Percentiles rank a stretch among this genome's conserved stretches.
Conservation (phyloP, 108 stramenopile species). For the Parietichytrium sp. region DNA sequence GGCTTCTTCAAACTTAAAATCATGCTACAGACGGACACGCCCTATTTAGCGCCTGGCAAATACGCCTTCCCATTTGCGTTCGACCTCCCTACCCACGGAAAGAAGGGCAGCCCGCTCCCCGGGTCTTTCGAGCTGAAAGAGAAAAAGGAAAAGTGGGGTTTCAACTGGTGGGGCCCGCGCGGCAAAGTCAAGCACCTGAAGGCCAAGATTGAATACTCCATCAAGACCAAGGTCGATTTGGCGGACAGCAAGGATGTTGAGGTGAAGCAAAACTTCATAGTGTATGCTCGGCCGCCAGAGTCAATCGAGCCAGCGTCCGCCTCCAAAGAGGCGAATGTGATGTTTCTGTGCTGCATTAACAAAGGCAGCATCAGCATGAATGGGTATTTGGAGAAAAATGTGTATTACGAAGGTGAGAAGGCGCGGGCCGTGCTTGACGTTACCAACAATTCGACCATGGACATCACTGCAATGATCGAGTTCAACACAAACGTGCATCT, state of each 20-base stretch:
- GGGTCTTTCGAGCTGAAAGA: not conserved
- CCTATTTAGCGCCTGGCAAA: not conserved
- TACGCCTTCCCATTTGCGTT: slow-evolving; percentile 26
- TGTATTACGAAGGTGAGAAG: not conserved
- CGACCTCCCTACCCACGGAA: not conserved
- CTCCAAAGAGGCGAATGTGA: not conserved
- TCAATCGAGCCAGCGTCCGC: not conserved
- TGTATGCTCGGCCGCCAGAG: not conserved
- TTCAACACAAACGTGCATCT: not conserved
- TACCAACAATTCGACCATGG: not conserved
- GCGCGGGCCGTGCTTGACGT: not conserved
- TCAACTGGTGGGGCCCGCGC: not conserved
- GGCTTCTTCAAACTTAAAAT: slow-evolving; percentile 18
- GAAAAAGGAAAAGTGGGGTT: not conserved
- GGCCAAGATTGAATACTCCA: slow-evolving; percentile 31
- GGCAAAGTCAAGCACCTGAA: not conserved
- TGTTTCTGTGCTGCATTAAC: slow-evolving; percentile 38
- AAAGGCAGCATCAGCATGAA: slow-evolving; percentile 13
- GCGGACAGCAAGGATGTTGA: slow-evolving; percentile 21
- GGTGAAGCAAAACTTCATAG: not conserved
- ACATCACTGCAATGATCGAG: slow-evolving; percentile 25
- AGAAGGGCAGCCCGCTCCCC: not conserved
- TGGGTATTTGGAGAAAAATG: slow-evolving; percentile 2
- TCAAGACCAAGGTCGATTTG: slow-evolving; percentile 8
- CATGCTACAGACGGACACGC: not conserved